A percentile compares a stretch with the other conserved stretches of the same genome.
phyloP scores from a whole-genome alignment of 1,139 yeast species.

The Hyphopichia buzzinii region DNA sequence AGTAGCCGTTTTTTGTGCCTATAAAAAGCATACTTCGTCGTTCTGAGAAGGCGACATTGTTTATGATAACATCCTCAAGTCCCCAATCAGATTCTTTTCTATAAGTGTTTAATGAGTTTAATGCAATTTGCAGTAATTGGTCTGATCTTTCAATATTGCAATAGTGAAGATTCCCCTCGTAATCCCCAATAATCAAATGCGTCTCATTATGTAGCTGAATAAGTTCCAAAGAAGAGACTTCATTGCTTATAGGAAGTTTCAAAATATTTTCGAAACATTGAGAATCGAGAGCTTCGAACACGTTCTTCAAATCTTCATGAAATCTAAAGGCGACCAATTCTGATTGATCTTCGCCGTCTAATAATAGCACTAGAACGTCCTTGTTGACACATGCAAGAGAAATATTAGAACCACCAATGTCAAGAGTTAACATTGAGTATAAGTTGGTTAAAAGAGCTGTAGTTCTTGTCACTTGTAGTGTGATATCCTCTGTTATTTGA shows the following conservation, averaged over 20 bases:
- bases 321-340: slow-evolving; percentile 5
- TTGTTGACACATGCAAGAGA: slow-evolving; percentile 14
- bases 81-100: neutral
- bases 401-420: slow-evolving; percentile 10
- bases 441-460: slow-evolving; percentile 23
- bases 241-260: slow-evolving; percentile 7
- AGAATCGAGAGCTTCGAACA: slow-evolving; percentile 2
- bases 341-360: slow-evolving; percentile 10
- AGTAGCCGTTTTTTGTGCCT: slow-evolving; percentile 32
- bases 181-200: slow-evolving; percentile 17
- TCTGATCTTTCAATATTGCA: slow-evolving; percentile 4
- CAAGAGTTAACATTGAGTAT: slow-evolving; percentile 8
- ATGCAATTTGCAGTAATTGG: neutral
- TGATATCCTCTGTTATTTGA: slow-evolving; percentile 9
- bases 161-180: slow-evolving; percentile 15
- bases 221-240: slow-evolving; percentile 19
- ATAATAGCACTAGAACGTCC: slow-evolving; percentile 13
- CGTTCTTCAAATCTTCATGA: slow-evolving; percentile 1
- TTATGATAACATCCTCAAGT: neutral
- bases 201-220: slow-evolving; percentile 4
- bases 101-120: neutral
- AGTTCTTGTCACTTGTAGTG: slow-evolving; percentile 32
- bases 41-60: neutral
- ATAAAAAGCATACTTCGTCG: slow-evolving; percentile 14
- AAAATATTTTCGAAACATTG: slow-evolving; percentile 3